A percentile compares a stretch with the other conserved stretches of the same genome.
phyloP scores from a whole-genome alignment of 805 yeast species.

The Barnettozyma populi region DNA sequence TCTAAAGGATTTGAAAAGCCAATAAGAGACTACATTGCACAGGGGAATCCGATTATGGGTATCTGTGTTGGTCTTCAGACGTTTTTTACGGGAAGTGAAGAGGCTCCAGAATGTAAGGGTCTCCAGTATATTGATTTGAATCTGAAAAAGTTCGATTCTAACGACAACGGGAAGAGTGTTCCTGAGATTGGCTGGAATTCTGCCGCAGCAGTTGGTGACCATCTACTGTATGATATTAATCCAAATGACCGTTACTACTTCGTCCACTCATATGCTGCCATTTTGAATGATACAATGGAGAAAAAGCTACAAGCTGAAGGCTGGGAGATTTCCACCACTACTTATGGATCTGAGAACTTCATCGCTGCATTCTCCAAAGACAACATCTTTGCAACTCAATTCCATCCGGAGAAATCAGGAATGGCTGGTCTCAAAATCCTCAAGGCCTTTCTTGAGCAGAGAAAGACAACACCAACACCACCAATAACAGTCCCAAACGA shows the following conservation, averaged over 20 bases:
- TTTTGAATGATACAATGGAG: slow-evolving; percentile 38
- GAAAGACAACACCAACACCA: slow-evolving; percentile 16
- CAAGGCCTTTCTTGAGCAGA: slow-evolving; percentile 56
- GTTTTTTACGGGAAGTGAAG: slow-evolving; percentile 69
- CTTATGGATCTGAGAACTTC: slow-evolving; percentile 74
- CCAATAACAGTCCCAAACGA: slow-evolving; percentile 25
- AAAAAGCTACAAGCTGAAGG: slow-evolving; percentile 32
- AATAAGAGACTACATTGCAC: slow-evolving; percentile 53
- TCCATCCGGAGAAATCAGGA: slow-evolving; percentile 99
- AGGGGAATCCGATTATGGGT: slow-evolving; percentile 92
- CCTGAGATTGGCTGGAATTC: slow-evolving; percentile 98
- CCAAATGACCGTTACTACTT: slow-evolving; percentile 76
- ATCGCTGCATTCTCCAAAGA: slow-evolving; percentile 75
- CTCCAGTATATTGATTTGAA: slow-evolving; percentile 48
- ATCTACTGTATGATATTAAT: slow-evolving; percentile 54
- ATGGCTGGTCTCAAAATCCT: slow-evolving; percentile 78
- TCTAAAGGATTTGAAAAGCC: slow-evolving; percentile 62
- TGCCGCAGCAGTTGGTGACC: slow-evolving; percentile 24
- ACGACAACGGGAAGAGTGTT: slow-evolving; percentile 62
- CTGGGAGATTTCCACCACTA: slow-evolving; percentile 72
- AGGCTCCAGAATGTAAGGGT: slow-evolving; percentile 60
- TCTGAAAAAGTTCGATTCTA: slow-evolving; percentile 55
- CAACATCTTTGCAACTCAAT: slow-evolving; percentile 91
- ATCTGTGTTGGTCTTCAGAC: slow-evolving; percentile 96
- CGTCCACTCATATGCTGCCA: slow-evolving; percentile 90